Evolutionary conservation across 495 filamentous ascomycete genomes (phyloP).

Genomic region (Thermothielavioides terrestris): DNA sequence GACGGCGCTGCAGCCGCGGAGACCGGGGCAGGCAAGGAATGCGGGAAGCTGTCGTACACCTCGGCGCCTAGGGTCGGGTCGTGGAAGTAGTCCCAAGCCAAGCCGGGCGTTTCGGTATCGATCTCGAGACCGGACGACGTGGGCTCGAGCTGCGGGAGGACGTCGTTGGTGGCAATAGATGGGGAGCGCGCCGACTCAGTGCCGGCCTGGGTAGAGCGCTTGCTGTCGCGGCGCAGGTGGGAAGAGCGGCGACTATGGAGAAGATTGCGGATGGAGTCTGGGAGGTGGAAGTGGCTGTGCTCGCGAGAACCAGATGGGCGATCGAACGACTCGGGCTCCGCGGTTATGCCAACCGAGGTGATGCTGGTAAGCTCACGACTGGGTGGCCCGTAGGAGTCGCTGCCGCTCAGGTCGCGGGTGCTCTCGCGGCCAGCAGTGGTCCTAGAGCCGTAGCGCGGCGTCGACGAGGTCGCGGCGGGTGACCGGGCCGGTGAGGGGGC

Average conservation of each 20-base stretch:
- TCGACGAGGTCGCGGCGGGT: constrained; percentile 1
- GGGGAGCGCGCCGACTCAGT: constrained; percentile 21
- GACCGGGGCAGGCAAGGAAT: constrained; percentile 3
- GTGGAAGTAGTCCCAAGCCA: constrained; percentile 27
- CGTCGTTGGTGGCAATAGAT: constrained; percentile 14
- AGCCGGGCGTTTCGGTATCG: constrained; percentile 21
- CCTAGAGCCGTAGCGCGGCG: constrained; percentile 8
- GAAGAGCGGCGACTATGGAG: constrained; percentile 15
- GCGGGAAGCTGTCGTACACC: constrained; percentile 3
- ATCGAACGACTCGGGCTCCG: constrained; percentile 25
- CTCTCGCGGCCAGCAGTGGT: constrained; percentile 18
- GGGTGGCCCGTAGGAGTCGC: constrained; percentile 22
- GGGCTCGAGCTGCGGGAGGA: constrained; percentile 5
- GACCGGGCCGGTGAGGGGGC: constrained; percentile 8
- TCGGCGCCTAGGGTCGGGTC: constrained; percentile 17
- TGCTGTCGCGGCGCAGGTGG: constrained; percentile 22
- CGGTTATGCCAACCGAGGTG: constrained; percentile 20
- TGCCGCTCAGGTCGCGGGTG: constrained; percentile 21
- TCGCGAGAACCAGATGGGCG: constrained; percentile 6
- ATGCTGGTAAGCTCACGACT: constrained; percentile 19
- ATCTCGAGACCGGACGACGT: constrained; percentile 13
- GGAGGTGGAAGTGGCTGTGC: constrained; percentile 14
- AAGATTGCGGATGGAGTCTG: constrained; percentile 19
- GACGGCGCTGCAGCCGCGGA: constrained; percentile 7
- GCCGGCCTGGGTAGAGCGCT: constrained; percentile 15